A percentile compares a stretch with the other conserved stretches of the same genome.
These are phyloP conservation scores for Cornus suecica DNA, from an alignment of 148 eudicot genomes.

Conservation along the genomic window DNA sequence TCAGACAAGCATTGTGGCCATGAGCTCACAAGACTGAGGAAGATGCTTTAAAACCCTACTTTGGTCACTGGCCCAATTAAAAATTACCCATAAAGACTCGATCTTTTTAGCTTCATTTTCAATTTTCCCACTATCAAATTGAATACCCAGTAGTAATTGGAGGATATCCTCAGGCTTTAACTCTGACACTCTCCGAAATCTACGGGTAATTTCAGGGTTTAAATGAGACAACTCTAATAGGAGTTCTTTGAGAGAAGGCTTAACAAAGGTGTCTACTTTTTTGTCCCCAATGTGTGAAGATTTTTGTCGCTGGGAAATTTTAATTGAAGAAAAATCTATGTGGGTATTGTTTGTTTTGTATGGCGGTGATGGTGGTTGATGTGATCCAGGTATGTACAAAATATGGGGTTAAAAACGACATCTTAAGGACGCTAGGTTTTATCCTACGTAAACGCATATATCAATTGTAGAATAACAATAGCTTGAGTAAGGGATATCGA, in stretches of 20 bases:
- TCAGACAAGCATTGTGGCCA: slow-evolving; percentile 54
- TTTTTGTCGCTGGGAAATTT: slow-evolving; percentile 13
- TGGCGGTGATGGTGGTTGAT: slow-evolving; percentile 3
- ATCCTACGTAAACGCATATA: too few relatives aligned
- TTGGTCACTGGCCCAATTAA: slow-evolving; percentile 42
- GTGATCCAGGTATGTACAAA: too few relatives aligned
- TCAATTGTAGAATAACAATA: too few relatives aligned
- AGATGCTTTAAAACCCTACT: slow-evolving; percentile 46
- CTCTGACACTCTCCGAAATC: slow-evolving; percentile 34
- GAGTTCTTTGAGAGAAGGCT: slow-evolving; percentile 36
- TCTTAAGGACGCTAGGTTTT: too few relatives aligned
- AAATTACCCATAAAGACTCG: slow-evolving; percentile 65
- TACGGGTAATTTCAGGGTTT: slow-evolving; percentile 53
- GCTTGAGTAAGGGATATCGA: too few relatives aligned
- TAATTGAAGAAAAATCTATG: slow-evolving; percentile 20
- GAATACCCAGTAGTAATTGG: slow-evolving; percentile 54
- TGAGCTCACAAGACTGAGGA: slow-evolving; percentile 48
- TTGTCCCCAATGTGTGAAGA: slow-evolving; percentile 20
- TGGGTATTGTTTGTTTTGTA: slow-evolving; percentile 22
- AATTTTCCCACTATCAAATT: slow-evolving; percentile 22
- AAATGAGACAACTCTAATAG: slow-evolving; percentile 41
- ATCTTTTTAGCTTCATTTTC: slow-evolving; percentile 39
- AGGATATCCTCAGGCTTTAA: slow-evolving; percentile 56
- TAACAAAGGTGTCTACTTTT: slow-evolving; percentile 18
- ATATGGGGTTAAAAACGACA: too few relatives aligned